phyloP scores from a whole-genome alignment of 2,329 filamentous ascomycete species.

The Aspergillus udagawae region DNA sequence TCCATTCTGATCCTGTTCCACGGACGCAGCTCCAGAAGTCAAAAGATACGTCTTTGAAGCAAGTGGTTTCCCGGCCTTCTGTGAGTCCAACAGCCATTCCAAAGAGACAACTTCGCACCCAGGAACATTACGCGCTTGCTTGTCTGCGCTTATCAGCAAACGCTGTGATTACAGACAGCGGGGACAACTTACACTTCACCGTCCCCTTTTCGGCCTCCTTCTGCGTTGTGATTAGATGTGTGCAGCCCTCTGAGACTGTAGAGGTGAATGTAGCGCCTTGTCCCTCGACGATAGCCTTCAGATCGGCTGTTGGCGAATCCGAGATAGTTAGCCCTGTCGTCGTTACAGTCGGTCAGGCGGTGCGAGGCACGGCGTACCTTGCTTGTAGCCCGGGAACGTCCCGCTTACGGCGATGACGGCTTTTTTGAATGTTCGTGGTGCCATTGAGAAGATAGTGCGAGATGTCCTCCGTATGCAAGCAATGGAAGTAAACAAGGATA shows the following conservation, averaged over 20 bases:
- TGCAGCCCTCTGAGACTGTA: constrained; percentile 29
- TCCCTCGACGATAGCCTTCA: constrained; percentile 30
- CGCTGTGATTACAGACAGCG: constrained; percentile 46
- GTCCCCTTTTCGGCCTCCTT: constrained; percentile 35
- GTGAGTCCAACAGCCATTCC: constrained; percentile 60
- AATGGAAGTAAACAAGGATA: background rate
- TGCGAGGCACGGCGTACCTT: constrained; percentile 32
- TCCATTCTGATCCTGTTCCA: background rate
- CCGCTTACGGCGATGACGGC: constrained; percentile 56
- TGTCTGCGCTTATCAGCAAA: constrained; percentile 45
- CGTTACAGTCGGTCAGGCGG: background rate
- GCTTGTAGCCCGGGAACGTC: constrained; percentile 53
- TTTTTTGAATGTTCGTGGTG: constrained; percentile 21
- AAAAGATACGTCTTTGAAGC: constrained; percentile 39
- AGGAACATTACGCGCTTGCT: constrained; percentile 45
- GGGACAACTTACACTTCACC: constrained; percentile 33
- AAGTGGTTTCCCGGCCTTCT: constrained; percentile 39
- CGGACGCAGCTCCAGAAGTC: constrained; percentile 7
- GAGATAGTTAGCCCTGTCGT: background rate
- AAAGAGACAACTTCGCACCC: constrained; percentile 55
- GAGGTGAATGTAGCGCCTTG: constrained; percentile 32
- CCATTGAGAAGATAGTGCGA: background rate
- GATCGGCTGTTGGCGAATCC: constrained; percentile 19
- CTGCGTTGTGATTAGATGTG: constrained; percentile 36
- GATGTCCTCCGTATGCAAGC: background rate